A percentile compares a stretch with the other conserved stretches of the same genome.
phyloP scores from a whole-genome alignment of 495 filamentous ascomycete species.

The Mytilinidion resinicola region DNA sequence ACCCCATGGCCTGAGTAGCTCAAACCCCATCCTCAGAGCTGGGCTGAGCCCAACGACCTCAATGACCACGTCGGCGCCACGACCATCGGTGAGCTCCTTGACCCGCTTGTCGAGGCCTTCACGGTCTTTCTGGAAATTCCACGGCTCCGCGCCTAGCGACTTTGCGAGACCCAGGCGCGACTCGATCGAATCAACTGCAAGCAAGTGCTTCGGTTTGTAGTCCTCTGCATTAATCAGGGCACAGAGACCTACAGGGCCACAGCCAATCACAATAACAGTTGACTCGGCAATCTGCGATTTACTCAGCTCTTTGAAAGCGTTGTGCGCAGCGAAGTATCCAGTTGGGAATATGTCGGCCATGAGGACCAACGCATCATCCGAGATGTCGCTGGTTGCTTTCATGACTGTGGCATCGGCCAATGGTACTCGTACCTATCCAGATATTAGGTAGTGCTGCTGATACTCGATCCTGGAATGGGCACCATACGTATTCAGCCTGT shows the following conservation, averaged over 20 bases:
- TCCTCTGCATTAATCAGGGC: slow-evolving; percentile 78
- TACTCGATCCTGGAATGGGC: slow-evolving; percentile 18
- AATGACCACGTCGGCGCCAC: slow-evolving; percentile 86
- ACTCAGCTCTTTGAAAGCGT: slow-evolving; percentile 66
- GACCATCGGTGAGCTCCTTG: slow-evolving; percentile 67
- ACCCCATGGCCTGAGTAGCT: slow-evolving; percentile 81
- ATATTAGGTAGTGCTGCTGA: slow-evolving; percentile 3
- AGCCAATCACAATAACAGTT: slow-evolving; percentile 77
- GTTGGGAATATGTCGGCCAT: slow-evolving; percentile 86
- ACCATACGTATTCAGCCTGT: slow-evolving; percentile 71
- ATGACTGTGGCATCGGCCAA: slow-evolving; percentile 77
- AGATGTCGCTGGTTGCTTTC: slow-evolving; percentile 67
- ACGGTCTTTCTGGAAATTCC: slow-evolving; percentile 69
- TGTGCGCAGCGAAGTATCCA: slow-evolving; percentile 82
- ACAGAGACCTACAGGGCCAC: slow-evolving; percentile 71
- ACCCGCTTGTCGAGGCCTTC: slow-evolving; percentile 64
- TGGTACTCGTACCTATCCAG: slow-evolving; percentile 61
- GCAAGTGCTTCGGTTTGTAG: slow-evolving; percentile 70
- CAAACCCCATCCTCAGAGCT: slow-evolving; percentile 76
- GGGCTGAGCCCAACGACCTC: slow-evolving; percentile 86
- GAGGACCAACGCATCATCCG: slow-evolving; percentile 73
- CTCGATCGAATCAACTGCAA: slow-evolving; percentile 80
- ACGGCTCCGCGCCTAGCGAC: slow-evolving; percentile 74
- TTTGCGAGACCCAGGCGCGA: slow-evolving; percentile 71
- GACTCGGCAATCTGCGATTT: slow-evolving; percentile 58